Percentiles rank a stretch among this genome's conserved stretches.
phyloP scores from a whole-genome alignment of 331 rosid genomes.

The Cydonia oblonga region DNA sequence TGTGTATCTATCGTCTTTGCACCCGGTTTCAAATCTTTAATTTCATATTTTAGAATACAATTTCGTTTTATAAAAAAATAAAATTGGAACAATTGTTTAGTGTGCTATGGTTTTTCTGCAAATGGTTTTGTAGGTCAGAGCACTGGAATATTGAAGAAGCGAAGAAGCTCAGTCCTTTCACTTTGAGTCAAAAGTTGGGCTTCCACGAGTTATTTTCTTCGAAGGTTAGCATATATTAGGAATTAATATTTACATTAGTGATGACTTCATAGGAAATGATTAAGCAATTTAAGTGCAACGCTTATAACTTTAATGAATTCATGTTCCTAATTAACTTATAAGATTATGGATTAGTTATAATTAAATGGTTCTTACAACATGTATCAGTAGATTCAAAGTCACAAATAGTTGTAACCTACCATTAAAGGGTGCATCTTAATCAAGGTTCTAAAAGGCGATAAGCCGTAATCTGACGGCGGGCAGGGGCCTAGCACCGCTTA shows the following conservation, averaged over 20 bases:
- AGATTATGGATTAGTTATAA: not conserved
- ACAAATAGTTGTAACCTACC: too few species aligned
- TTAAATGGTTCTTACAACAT: too few species aligned
- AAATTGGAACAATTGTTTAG: not conserved
- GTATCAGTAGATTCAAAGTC: too few species aligned
- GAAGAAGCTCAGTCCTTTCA: slow-evolving; percentile 8
- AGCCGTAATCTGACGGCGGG: fast-evolving
- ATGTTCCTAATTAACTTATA: not conserved
- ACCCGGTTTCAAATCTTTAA: too few species aligned
- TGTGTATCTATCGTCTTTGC: too few species aligned
- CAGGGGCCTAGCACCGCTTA: too few species aligned
- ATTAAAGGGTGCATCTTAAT: too few species aligned
- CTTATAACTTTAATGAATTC: not conserved
- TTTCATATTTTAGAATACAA: too few species aligned
- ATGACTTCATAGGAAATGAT: not conserved
- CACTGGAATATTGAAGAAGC: not conserved
- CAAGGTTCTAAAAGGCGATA: too few species aligned
- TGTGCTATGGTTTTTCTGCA: not conserved
- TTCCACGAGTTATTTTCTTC: slow-evolving; percentile 17
- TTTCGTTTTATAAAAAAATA: too few species aligned
- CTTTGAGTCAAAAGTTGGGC: slow-evolving; percentile 22
- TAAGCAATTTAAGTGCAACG: not conserved
- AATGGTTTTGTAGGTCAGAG: slow-evolving; percentile 1
- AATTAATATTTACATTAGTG: not conserved
- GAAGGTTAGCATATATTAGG: slow-evolving; percentile 3